Evolutionary conservation across 257 asterid genomes (phyloP).

Genomic region (Ophiorrhiza pumila): DNA sequence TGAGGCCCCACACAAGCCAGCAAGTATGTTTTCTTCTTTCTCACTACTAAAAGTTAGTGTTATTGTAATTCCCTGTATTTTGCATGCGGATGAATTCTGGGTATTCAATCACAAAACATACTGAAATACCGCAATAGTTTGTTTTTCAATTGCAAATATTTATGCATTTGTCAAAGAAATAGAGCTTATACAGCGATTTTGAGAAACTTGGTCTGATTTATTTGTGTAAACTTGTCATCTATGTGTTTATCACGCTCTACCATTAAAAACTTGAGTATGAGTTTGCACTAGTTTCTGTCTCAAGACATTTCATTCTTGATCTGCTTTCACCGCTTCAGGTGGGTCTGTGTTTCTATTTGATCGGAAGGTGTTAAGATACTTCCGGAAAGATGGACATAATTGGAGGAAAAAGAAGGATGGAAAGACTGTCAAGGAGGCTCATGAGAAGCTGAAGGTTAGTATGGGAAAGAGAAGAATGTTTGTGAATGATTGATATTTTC

Average conservation of each 20-base stretch:
- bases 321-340: constrained; percentile 48
- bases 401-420: constrained; percentile 99
- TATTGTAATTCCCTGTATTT: background rate
- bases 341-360: constrained; percentile 96
- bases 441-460: constrained; percentile 88
- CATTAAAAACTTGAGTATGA: background rate
- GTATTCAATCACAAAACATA: background rate
- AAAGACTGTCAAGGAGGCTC: constrained; percentile 96
- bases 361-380: constrained; percentile 85
- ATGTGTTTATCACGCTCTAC: background rate
- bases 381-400: constrained; percentile 93
- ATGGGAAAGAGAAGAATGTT: constrained; percentile 18
- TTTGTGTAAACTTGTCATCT: background rate
- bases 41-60: background rate
- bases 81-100: background rate
- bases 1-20: constrained; percentile 85
- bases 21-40: constrained; percentile 56
- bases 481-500: background rate
- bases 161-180: background rate
- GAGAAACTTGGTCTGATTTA: background rate
- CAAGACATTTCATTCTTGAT: constrained; percentile 8
- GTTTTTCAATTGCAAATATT: background rate
- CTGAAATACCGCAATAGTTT: background rate
- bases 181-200: background rate
- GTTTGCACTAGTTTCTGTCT: background rate